Percentiles rank a stretch among this genome's conserved stretches.
These are phyloP conservation scores for Apiosordaria backusii DNA, from an alignment of 495 filamentous ascomycete genomes.

Conservation along the genomic window DNA sequence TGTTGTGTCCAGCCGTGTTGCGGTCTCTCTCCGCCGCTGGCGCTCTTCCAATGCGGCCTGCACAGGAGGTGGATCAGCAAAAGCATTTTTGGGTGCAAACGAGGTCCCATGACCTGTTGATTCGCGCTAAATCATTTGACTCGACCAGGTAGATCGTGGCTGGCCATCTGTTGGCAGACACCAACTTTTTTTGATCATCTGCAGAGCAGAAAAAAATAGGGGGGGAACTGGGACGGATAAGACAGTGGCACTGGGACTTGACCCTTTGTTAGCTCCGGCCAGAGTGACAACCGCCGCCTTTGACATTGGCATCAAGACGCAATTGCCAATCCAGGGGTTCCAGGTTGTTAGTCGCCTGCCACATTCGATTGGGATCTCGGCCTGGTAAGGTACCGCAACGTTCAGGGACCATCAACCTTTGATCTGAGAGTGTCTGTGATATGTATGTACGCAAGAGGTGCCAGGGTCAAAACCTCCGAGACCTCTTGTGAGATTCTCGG, in stretches of 20 bases:
- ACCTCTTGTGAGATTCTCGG: not conserved
- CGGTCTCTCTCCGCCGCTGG: slow-evolving; percentile 4
- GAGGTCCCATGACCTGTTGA: slow-evolving; percentile 32
- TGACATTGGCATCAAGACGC: not conserved
- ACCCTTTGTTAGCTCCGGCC: not conserved
- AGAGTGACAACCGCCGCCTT: not conserved
- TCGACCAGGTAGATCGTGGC: slow-evolving; percentile 26
- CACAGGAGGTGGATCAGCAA: slow-evolving; percentile 21
- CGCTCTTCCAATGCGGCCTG: slow-evolving; percentile 14
- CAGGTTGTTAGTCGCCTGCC: not conserved
- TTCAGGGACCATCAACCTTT: not conserved
- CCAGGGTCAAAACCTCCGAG: not conserved
- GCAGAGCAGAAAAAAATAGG: slow-evolving; percentile 19
- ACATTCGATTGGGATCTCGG: not conserved
- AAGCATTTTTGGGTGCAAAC: slow-evolving; percentile 20
- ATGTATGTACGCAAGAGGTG: not conserved
- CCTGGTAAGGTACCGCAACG: not conserved
- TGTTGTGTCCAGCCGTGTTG: slow-evolving; percentile 1
- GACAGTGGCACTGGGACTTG: not conserved
- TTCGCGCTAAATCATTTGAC: slow-evolving; percentile 24
- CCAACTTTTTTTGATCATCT: slow-evolving; percentile 16
- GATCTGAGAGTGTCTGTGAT: not conserved
- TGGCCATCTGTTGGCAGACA: slow-evolving; percentile 13
- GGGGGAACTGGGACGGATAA: not conserved
- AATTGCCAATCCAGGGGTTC: not conserved